Evolutionary conservation across 2,329 filamentous ascomycete species (phyloP).

Genomic region (Tolypocladium amazonense): DNA sequence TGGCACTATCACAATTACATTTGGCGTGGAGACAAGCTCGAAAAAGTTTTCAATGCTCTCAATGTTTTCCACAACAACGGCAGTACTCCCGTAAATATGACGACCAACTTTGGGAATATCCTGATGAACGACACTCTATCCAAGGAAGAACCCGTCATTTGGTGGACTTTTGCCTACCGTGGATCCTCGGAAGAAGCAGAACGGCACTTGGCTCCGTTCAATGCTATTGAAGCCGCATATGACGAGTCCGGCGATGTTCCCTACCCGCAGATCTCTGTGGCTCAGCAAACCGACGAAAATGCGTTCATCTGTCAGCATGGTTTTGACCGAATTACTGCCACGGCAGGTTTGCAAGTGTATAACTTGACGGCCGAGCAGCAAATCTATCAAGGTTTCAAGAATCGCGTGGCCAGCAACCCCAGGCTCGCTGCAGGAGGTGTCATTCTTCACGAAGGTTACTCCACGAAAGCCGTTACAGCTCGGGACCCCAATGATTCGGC

Average conservation of each 20-base stretch:
- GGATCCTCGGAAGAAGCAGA: slow-evolving; percentile 12
- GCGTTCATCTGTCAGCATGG: neutral
- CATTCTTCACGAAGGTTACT: slow-evolving; percentile 14
- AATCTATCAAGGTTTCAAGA: slow-evolving; percentile 10
- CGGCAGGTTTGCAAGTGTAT: slow-evolving; percentile 7
- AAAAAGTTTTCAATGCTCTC: slow-evolving; percentile 9
- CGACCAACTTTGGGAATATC: slow-evolving; percentile 6
- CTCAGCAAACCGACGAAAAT: slow-evolving; percentile 1
- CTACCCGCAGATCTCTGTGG: slow-evolving; percentile 6
- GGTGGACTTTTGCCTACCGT: slow-evolving; percentile 12
- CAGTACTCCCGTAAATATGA: slow-evolving; percentile 5
- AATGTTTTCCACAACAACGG: slow-evolving; percentile 8
- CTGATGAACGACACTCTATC: slow-evolving; percentile 1
- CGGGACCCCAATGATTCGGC: slow-evolving; percentile 6
- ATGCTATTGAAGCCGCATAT: slow-evolving; percentile 6
- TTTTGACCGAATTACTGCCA: slow-evolving; percentile 1
- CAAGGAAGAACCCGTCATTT: slow-evolving; percentile 9
- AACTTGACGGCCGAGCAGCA: slow-evolving; percentile 12
- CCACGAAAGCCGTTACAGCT: slow-evolving; percentile 5
- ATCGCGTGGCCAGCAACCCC: neutral
- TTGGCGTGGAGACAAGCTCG: slow-evolving; percentile 9
- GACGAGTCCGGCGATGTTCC: slow-evolving; percentile 7
- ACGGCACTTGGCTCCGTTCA: slow-evolving; percentile 9
- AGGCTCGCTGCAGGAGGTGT: slow-evolving; percentile 5
- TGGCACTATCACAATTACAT: slow-evolving; percentile 14